Conservation (phyloP, 331 rosid genomes). For the Pyracantha coccinea region DNA sequence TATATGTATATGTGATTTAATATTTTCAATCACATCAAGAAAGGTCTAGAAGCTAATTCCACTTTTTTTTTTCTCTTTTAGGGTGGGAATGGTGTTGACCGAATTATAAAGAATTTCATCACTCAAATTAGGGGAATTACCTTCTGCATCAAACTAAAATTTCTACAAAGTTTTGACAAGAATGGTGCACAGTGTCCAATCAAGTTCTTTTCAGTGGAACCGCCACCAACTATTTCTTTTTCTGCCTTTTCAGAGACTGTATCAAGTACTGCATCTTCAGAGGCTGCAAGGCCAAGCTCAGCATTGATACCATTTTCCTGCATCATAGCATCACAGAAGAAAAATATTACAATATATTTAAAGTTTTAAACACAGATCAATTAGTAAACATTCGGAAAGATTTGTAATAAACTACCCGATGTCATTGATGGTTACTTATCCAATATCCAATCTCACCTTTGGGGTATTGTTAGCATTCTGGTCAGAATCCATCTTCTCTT, state of each 20-base stretch:
- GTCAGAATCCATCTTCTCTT: conserved; percentile 42
- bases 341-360: neutral
- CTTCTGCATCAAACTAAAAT: conserved; percentile 81
- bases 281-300: conserved; percentile 88
- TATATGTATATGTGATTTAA: neutral
- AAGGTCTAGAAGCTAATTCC: neutral
- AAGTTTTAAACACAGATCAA: neutral
- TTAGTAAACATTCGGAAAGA: neutral
- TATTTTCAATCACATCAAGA: neutral
- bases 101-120: neutral
- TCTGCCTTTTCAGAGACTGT: conserved; percentile 77
- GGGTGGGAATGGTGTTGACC: neutral
- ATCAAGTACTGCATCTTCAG: conserved; percentile 92
- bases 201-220: conserved; percentile 57
- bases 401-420: neutral
- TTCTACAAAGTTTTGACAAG: conserved; percentile 82
- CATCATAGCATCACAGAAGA: conserved; percentile 9
- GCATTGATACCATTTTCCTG: conserved; percentile 76
- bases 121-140: conserved; percentile 26
- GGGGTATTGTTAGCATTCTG: conserved; percentile 42
- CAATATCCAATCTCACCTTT: conserved; percentile 38
- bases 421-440: neutral
- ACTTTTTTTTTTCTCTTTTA: neutral
- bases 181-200: conserved; percentile 72
- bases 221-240: conserved; percentile 78